phyloP scores from a whole-genome alignment of 23 red algal genomes.

The Gracilaria caudata region DNA sequence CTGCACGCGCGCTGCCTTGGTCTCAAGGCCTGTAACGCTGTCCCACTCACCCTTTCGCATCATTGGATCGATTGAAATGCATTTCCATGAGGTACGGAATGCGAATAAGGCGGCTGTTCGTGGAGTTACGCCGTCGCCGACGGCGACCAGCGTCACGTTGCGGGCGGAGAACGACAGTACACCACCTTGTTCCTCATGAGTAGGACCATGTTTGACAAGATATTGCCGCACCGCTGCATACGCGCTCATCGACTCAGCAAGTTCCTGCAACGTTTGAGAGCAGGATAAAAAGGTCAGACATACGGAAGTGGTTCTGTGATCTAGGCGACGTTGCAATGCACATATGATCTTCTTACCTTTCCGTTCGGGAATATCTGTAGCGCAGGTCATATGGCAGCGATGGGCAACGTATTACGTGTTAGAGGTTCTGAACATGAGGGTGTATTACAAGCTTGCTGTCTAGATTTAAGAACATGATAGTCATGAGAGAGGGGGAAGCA shows the following conservation, averaged over 20 bases:
- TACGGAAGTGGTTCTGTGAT: too few species aligned
- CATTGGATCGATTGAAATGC: slow-evolving; percentile 56
- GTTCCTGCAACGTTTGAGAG: slow-evolving; percentile 29
- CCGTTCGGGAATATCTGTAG: slow-evolving; percentile 66
- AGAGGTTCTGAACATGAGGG: background rate
- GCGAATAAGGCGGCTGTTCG: slow-evolving; percentile 70
- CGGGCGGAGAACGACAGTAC: slow-evolving; percentile 38
- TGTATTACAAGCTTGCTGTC: background rate
- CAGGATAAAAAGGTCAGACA: background rate
- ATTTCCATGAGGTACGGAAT: slow-evolving; percentile 64
- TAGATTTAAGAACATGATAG: background rate
- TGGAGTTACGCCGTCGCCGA: slow-evolving; percentile 76
- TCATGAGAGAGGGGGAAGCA: background rate
- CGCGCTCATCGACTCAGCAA: slow-evolving; percentile 79
- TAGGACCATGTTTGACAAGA: slow-evolving; percentile 21
- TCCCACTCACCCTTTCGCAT: slow-evolving; percentile 42
- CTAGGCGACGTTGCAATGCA: background rate
- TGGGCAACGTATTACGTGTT: background rate
- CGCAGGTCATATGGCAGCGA: background rate
- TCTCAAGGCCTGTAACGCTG: slow-evolving; percentile 18
- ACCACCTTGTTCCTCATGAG: slow-evolving; percentile 15
- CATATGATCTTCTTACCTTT: slow-evolving; percentile 25
- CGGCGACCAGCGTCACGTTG: slow-evolving; percentile 56
- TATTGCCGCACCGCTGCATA: slow-evolving; percentile 61
- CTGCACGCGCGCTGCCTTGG: slow-evolving; percentile 44